These are phyloP conservation scores for Ceratocystis cubensis DNA, from an alignment of 2,329 filamentous ascomycete genomes.

Conservation along the genomic window DNA sequence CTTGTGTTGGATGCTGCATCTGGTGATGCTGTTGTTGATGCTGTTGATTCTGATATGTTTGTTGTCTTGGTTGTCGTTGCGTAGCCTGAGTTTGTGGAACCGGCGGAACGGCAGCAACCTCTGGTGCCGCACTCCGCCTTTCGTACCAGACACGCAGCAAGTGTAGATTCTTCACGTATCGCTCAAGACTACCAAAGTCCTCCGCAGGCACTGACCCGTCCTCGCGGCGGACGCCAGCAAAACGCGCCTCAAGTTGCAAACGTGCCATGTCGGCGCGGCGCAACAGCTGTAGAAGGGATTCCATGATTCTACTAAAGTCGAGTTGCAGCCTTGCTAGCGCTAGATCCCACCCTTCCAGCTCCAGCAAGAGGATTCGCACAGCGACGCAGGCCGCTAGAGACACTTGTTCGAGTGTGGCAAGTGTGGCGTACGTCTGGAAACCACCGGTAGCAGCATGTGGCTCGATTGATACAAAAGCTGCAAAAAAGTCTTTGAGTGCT, in stretches of 20 bases:
- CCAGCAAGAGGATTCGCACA: conserved; percentile 21
- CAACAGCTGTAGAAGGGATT: conserved; percentile 19
- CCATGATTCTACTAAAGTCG: conserved; percentile 20
- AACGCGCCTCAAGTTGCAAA: conserved; percentile 18
- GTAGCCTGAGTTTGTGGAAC: neutral
- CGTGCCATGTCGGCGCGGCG: conserved; percentile 18
- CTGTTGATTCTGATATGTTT: neutral
- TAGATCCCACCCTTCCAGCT: conserved; percentile 22
- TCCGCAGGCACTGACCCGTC: conserved; percentile 14
- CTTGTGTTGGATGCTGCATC: neutral
- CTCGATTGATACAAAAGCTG: conserved; percentile 26
- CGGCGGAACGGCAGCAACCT: conserved; percentile 11
- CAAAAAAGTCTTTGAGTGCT: conserved; percentile 29
- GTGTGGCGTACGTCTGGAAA: conserved; percentile 20
- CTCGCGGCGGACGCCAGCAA: conserved; percentile 18
- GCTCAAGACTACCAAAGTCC: conserved; percentile 20
- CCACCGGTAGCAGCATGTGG: conserved; percentile 21
- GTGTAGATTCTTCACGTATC: conserved; percentile 20
- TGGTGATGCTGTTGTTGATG: neutral
- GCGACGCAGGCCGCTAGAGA: conserved; percentile 19
- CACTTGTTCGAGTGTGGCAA: conserved; percentile 19
- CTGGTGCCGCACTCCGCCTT: conserved; percentile 17
- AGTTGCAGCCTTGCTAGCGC: conserved; percentile 19
- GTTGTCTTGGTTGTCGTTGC: neutral
- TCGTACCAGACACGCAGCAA: conserved; percentile 20